These are phyloP conservation scores for Blastomyces gilchristii DNA, from an alignment of 2,329 filamentous ascomycete genomes.

Conservation along the genomic window DNA sequence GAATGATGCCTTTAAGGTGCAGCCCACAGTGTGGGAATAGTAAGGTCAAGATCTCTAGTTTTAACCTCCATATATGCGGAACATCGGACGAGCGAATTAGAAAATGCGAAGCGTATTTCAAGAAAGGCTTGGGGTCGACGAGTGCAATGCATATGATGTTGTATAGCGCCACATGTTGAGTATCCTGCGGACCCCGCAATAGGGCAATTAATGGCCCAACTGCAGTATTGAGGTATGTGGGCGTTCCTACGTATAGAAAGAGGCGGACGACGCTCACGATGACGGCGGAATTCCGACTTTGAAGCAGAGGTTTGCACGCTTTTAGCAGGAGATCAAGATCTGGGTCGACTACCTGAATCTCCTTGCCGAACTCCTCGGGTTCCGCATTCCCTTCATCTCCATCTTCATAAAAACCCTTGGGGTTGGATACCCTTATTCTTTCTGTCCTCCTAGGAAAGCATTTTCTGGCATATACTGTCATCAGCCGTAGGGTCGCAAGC, in stretches of 20 bases:
- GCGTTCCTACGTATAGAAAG: constrained; percentile 73
- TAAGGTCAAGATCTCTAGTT: constrained; percentile 81
- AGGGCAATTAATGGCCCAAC: constrained; percentile 80
- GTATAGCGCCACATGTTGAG: constrained; percentile 80
- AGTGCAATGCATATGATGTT: constrained; percentile 93
- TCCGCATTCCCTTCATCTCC: constrained; percentile 38
- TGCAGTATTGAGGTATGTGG: constrained; percentile 61
- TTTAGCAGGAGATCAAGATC: constrained; percentile 76
- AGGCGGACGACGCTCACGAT: constrained; percentile 77
- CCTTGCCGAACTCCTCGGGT: constrained; percentile 38
- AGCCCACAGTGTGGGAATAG: constrained; percentile 74
- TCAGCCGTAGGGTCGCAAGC: constrained; percentile 66
- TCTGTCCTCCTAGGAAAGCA: constrained; percentile 68
- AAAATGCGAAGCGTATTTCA: constrained; percentile 81
- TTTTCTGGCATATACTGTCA: constrained; percentile 73
- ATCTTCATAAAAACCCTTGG: constrained; percentile 75
- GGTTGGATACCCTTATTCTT: constrained; percentile 46
- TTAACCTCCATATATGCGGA: constrained; percentile 75
- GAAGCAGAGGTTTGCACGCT: constrained; percentile 70
- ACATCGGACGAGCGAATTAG: constrained; percentile 71
- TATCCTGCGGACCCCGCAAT: constrained; percentile 72
- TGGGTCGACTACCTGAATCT: constrained; percentile 57
- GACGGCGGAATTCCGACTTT: constrained; percentile 87
- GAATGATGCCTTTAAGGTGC: constrained; percentile 71
- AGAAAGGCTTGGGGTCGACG: constrained; percentile 64